Evolutionary conservation across 2,329 filamentous ascomycete species (phyloP).

Genomic region (Trichoderma atroviride): DNA sequence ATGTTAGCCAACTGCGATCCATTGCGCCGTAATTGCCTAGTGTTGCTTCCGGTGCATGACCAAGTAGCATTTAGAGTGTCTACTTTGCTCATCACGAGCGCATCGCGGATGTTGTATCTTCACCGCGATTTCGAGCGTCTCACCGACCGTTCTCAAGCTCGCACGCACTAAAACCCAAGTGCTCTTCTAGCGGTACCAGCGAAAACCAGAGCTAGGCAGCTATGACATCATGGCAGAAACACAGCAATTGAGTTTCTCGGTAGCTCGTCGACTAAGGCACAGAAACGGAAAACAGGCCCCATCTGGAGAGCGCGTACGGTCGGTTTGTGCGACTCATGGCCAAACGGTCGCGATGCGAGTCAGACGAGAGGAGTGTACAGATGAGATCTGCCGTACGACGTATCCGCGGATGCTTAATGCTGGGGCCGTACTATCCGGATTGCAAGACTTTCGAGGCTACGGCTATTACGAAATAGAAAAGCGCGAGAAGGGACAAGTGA

Average conservation of each 20-base stretch:
- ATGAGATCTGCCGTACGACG: slow-evolving; percentile 10
- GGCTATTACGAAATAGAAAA: not conserved
- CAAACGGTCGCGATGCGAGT: not conserved
- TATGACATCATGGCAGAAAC: slow-evolving; percentile 22
- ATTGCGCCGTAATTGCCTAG: not conserved
- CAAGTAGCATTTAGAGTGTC: not conserved
- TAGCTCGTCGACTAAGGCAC: not conserved
- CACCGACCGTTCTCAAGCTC: not conserved
- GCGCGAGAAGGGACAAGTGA: not conserved
- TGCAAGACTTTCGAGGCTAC: not conserved
- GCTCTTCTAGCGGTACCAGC: not conserved
- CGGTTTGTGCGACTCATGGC: slow-evolving; percentile 3
- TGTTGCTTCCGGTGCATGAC: not conserved
- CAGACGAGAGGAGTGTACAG: slow-evolving; percentile 1
- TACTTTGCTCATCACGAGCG: not conserved
- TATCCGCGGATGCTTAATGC: slow-evolving; percentile 8
- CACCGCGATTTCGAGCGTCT: not conserved
- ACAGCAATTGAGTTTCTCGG: slow-evolving; percentile 18
- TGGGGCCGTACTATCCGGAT: slow-evolving; percentile 1
- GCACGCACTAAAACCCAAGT: not conserved
- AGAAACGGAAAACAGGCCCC: not conserved
- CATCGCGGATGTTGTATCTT: not conserved
- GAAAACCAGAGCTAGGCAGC: not conserved
- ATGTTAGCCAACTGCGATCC: not conserved
- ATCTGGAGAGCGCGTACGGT: not conserved